Evolutionary conservation across 2,329 filamentous ascomycete genomes (phyloP), one percentile per base, ranked within the genome.

Genomic region (Aspergillus uvarum): DNA sequence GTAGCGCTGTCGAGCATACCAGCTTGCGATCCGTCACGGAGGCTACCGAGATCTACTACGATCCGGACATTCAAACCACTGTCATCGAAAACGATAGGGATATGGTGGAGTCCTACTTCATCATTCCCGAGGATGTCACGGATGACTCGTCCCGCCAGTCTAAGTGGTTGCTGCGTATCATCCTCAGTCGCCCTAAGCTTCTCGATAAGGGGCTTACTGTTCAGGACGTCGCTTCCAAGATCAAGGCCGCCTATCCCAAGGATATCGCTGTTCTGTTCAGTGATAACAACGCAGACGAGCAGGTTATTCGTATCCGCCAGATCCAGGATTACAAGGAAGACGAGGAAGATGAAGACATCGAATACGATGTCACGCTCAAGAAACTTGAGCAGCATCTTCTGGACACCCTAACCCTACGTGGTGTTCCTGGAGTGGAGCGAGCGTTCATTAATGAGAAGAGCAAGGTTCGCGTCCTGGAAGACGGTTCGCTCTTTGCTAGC

Each of bases 81-180:
- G 90, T 88, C 65, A 96, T 99, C 68, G 85, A 89, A 38, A 90
- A 90, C 59, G 95, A 99, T 81, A 79, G 85, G 62, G 95, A 98
- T 71, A 96, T 98, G 86, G 91, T 99, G 6, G 92, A 97, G 68
- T 96, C 94, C 0, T 97, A 96, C 82, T 98, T 94, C 79, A 87
- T 98, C 74, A 91, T 98, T 72, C 91, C 92, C 0, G 92, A 96
- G 65, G 91, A 96, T 59, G 87, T 91, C 47, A 85, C 86, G 61
- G 82, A 84, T 49, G 83, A 86, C 60, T 74, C 81, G 8, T 80
- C 82, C 53, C 77, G 76, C 38, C 94, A 98, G 76, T 98, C 95
- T 8, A 90, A 92, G 75, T 99, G 96, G 96, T 80, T 99, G 61
- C 85, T 99, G 52, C 92, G 95, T 81, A 90, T 99, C 68, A 90